Evolutionary conservation across 176 grass and related monocot species (phyloP), one percentile per base, ranked within the genome.

Genomic region (Oryza officinalis): DNA sequence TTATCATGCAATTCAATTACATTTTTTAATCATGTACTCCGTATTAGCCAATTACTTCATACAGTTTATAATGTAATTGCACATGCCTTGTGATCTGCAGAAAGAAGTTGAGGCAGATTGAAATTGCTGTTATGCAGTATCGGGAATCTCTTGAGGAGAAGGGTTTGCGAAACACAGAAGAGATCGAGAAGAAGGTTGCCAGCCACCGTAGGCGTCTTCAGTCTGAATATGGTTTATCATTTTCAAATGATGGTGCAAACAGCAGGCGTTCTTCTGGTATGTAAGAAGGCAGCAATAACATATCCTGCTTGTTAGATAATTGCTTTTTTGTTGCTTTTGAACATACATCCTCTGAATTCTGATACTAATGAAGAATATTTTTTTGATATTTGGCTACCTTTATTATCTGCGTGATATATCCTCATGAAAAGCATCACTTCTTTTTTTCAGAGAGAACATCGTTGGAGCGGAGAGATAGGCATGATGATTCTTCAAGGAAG

Each of bases 111-210:
- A 94, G 97, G 50, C 93, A 86, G 69, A 80, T 99, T 71, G 97
- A 99, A 77, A 93, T 99, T 71, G 90, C 83, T 75, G 97, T 99
- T 44, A 85, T 96, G 89, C 89, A 99, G 73, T 96, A 99, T 69
- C 89, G 84, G 81, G 97, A 96, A 84, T 94, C 88, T 63, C 97
- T 96, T 66, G 97, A 96, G 80, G 97, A 99, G 73, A 92, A 89
- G 66, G 93, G 91, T 52, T 71, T 94, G 86, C 77, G 91, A 45
- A 94, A 86, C 67, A 67, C n/a, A 3, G 97, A 96, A 52, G 97
- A 94, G 72, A 96, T 99, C 57, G 97, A 99, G 69, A 94, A 83
- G 84, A 99, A 96, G 89, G 86, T 96, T 82, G 83, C 84, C 14
- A 78, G 75, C 77, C 87, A 99, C 65, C 89, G 93, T 43, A 93